Evolutionary conservation across 306 rosid species (phyloP), one percentile per base, ranked within the genome.

Genomic region (Cajanus cajan): DNA sequence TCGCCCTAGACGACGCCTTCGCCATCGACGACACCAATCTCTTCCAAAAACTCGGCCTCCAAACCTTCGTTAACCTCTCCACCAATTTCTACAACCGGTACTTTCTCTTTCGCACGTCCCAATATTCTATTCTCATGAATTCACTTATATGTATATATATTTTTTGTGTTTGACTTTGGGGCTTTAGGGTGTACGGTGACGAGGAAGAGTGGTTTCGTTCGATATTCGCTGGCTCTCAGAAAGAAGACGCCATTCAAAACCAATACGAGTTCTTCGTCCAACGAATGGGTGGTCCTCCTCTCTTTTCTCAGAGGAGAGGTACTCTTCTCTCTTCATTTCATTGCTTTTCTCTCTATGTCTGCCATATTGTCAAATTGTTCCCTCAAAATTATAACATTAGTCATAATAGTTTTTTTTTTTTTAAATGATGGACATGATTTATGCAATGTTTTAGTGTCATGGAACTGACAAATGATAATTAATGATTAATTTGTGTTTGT

Each of bases 151-250:
- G n/a, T n/a, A n/a, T n/a, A n/a, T n/a, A n/a, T n/a, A n/a, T 22
- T 18, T 4, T 71, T 19, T 24, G 28, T 11, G 14, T 44, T 33
- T 70, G 7, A 21, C 3, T 22, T 73, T 9, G 71, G 22, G 9
- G 5, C n/a, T n/a, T 7, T 3, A 47, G 98, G 89, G 99, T 91
- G 0, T 95, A 92, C 40, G 96, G 89, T 43, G 99, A 95, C 2
- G 96, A 87, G 16, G 90, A 91, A 67, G 98, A 91, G 68, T 95
- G 99, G 98, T 95, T 95, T 71, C 89, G 94, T 52, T 89, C 90
- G 1, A 95, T 93, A 44, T 95, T 95, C 40, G 93, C 83, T 0
- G 78, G 51, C 69, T 92, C 96, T 9, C 78, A 93, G 80, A 93
- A 93, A 80, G 94, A 91, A 36, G 80, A 84, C 8, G 96, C 99